A percentile compares a stretch with the other conserved stretches of the same genome.
phyloP scores from a whole-genome alignment of 1,139 yeast genomes.

The Kodamaea fungicola region DNA sequence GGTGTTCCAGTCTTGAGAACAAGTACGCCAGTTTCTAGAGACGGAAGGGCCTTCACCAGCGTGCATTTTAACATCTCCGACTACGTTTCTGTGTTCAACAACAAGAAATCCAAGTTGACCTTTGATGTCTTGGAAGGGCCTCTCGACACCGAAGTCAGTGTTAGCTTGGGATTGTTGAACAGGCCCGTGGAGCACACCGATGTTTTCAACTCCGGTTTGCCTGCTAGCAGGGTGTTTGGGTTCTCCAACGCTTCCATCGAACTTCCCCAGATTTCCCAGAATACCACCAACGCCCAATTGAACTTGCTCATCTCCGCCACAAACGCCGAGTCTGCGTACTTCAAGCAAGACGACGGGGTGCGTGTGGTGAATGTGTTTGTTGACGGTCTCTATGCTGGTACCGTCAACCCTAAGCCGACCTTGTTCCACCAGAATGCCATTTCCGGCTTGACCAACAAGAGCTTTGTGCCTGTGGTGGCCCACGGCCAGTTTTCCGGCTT shows the following conservation, averaged over 20 bases:
- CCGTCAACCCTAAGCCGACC: slow-evolving; percentile 25
- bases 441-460: slow-evolving; percentile 8
- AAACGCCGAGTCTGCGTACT: slow-evolving; percentile 21
- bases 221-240: slow-evolving; percentile 1
- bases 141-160: background rate
- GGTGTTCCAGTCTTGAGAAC: slow-evolving; percentile 5
- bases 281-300: slow-evolving; percentile 22
- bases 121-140: slow-evolving; percentile 4
- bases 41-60: slow-evolving; percentile 1
- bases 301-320: slow-evolving; percentile 24
- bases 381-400: slow-evolving; percentile 17
- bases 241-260: slow-evolving; percentile 4
- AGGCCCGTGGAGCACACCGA: background rate
- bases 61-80: slow-evolving; percentile 3
- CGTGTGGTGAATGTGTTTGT: slow-evolving; percentile 24
- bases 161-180: slow-evolving; percentile 1
- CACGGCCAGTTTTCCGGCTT: slow-evolving; percentile 24
- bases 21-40: slow-evolving; percentile 2
- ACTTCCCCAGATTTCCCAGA: slow-evolving; percentile 18
- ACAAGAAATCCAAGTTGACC: slow-evolving; percentile 3
- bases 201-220: background rate
- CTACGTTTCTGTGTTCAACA: slow-evolving; percentile 1
- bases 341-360: slow-evolving; percentile 19
- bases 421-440: slow-evolving; percentile 21
- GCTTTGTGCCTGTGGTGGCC: slow-evolving; percentile 25